Evolutionary conservation across 2,329 filamentous ascomycete genomes (phyloP), one percentile per base, ranked within the genome.

Genomic region (Akanthomyces dipterigenus): DNA sequence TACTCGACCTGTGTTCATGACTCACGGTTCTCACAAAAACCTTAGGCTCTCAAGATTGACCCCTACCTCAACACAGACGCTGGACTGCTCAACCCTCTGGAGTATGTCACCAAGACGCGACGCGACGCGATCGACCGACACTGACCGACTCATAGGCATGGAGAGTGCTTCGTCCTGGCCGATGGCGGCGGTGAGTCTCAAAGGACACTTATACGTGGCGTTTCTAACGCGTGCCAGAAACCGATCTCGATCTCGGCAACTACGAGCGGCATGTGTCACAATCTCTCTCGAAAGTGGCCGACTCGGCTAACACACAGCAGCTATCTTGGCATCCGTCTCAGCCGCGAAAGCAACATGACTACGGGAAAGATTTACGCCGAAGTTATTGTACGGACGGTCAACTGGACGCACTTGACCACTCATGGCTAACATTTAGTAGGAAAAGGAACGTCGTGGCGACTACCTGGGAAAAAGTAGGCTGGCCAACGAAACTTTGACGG

Each of bases 291-390:
- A 31, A 24, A 28, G n/a, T 18, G 28, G 26, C 12, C 5, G 24
- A 42, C 16, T 18, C 5, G 8, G 34, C 55, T 50, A 58, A 50
- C 45, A 50, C 16, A 5, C 3, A 28, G 20, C 34, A 58, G 55
- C 16, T 54, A 57, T 51, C 86, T 96, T 60, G 88, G 88, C 70
- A 88, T 93, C 66, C 90, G 88, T 60, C 82, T 98, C 64, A 91
- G 86, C 9, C 82, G 88, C 64, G 92, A 96, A 68, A 91, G 93
- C 80, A 98, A 98, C 76, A 96, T 99, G 76, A 99, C 95, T 3
- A 96, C 93, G 6, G 95, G 95, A 71, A 97, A 98, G 80, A 91
- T 98, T 67, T 98, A 97, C 77, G 83, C 91, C 70, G 86, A 89
- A 69, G 93, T 97, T 59, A 92, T 96, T 69, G 82, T 88, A 71